Evolutionary conservation across 2,329 filamentous ascomycete genomes (phyloP).

Genomic region (Epichloe festucae): DNA sequence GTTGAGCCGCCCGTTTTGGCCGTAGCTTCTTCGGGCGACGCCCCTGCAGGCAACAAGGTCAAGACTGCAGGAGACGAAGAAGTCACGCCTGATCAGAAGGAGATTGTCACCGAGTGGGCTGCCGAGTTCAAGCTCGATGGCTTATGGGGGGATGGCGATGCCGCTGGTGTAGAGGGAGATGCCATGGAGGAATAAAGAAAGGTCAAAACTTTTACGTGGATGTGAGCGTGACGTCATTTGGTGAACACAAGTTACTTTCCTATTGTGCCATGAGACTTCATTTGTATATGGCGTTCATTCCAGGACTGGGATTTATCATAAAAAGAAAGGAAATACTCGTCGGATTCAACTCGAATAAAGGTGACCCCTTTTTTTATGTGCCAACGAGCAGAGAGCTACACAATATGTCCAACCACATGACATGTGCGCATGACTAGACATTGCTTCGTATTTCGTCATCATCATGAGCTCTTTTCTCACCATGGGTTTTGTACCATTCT

Average conservation of each 20-base stretch:
- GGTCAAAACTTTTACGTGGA: no score
- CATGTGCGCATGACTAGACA: no score
- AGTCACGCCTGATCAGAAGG: constrained; percentile 54
- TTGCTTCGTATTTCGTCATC: no score
- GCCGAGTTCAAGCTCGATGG: constrained; percentile 92
- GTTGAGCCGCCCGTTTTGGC: constrained; percentile 59
- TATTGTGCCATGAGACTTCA: not conserved
- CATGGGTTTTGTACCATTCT: no score
- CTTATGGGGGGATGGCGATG: constrained; percentile 60
- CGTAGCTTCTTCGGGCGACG: constrained; percentile 28
- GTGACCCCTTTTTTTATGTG: not conserved
- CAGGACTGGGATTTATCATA: not conserved
- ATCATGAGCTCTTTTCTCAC: no score
- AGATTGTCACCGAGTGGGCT: constrained; percentile 86
- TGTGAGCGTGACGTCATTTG: not conserved
- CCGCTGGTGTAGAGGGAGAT: constrained; percentile 21
- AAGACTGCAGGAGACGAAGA: constrained; percentile 30
- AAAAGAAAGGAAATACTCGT: not conserved
- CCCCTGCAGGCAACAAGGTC: constrained; percentile 16
- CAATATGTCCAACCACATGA: no score
- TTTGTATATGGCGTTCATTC: not conserved
- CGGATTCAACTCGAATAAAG: not conserved
- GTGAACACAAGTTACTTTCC: not conserved
- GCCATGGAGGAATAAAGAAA: constrained; percentile 37
- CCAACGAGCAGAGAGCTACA: no score